Conservation (phyloP, 2,329 filamentous ascomycete species). For the Talaromyces sp. region DNA sequence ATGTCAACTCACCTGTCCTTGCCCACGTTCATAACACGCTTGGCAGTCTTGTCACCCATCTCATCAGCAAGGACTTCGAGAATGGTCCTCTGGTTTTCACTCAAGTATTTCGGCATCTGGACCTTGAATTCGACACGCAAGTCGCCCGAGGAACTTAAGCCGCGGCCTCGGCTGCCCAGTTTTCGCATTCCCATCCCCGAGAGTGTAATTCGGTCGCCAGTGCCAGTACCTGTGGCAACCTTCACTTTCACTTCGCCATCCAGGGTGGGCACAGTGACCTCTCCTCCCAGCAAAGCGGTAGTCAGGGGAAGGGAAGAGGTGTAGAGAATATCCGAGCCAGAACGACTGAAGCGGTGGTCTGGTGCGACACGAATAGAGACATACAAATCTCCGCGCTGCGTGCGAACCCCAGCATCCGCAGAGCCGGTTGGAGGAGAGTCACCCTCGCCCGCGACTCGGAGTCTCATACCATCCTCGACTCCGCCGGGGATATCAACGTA, state of each 20-base stretch:
- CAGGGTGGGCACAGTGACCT: slow-evolving; percentile 82
- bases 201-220: slow-evolving; percentile 85
- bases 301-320: slow-evolving; percentile 88
- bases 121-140: slow-evolving; percentile 93
- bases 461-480: slow-evolving; percentile 92
- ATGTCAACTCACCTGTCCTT: slow-evolving; percentile 48
- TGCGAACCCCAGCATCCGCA: slow-evolving; percentile 57
- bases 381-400: slow-evolving; percentile 81
- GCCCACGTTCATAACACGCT: slow-evolving; percentile 80
- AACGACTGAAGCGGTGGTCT: slow-evolving; percentile 82
- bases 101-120: slow-evolving; percentile 89
- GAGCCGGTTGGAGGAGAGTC: slow-evolving; percentile 76
- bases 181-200: slow-evolving; percentile 92
- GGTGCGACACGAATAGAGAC: slow-evolving; percentile 85
- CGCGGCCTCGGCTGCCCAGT: slow-evolving; percentile 57
- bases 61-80: slow-evolving; percentile 96
- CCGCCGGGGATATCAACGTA: slow-evolving; percentile 89
- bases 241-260: slow-evolving; percentile 88
- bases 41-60: slow-evolving; percentile 87
- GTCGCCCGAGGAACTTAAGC: slow-evolving; percentile 63
- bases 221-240: slow-evolving; percentile 84
- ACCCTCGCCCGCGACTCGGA: slow-evolving; percentile 79
- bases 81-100: slow-evolving; percentile 83
- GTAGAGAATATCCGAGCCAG: slow-evolving; percentile 85
- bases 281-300: slow-evolving; percentile 85